Evolutionary conservation across 1,284 basidiomycete genomes (phyloP).

Genomic region (Ceratobasidium theobromae): DNA sequence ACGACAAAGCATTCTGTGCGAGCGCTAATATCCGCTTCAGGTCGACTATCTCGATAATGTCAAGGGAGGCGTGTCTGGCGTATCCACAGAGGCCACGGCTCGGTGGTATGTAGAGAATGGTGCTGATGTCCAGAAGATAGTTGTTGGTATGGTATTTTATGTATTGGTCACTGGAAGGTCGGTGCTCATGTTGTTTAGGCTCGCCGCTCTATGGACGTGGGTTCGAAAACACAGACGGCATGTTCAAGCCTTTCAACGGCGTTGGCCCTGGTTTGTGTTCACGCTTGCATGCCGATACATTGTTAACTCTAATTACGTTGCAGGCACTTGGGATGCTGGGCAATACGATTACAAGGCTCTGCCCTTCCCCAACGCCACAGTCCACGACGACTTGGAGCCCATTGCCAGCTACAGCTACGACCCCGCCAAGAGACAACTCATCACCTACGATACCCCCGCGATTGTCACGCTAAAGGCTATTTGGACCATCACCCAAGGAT

Average conservation of each 20-base stretch:
- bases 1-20: too few relatives aligned
- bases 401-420: conserved; percentile 45
- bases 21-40: not conserved
- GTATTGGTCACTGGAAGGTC: not conserved
- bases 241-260: conserved; percentile 72
- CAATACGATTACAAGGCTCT: conserved; percentile 75
- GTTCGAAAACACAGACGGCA: conserved; percentile 62
- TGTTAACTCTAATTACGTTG: conserved; percentile 38
- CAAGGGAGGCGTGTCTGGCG: conserved; percentile 62
- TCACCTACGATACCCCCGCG: conserved; percentile 80
- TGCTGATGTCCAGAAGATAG: conserved; percentile 71
- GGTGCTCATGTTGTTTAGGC: conserved; percentile 46
- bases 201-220: conserved; percentile 84
- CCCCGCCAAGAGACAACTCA: conserved; percentile 57
- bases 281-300: conserved; percentile 1
- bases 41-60: conserved; percentile 82
- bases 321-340: conserved; percentile 48
- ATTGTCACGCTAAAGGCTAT: conserved; percentile 73
- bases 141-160: conserved; percentile 58
- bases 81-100: conserved; percentile 73
- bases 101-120: conserved; percentile 66
- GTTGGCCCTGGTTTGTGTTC: conserved; percentile 55
- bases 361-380: conserved; percentile 51
- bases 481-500: conserved; percentile 65
- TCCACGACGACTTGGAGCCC: not conserved